Conservation (phyloP, 805 yeast genomes). For the Wickerhamiella cacticola region DNA sequence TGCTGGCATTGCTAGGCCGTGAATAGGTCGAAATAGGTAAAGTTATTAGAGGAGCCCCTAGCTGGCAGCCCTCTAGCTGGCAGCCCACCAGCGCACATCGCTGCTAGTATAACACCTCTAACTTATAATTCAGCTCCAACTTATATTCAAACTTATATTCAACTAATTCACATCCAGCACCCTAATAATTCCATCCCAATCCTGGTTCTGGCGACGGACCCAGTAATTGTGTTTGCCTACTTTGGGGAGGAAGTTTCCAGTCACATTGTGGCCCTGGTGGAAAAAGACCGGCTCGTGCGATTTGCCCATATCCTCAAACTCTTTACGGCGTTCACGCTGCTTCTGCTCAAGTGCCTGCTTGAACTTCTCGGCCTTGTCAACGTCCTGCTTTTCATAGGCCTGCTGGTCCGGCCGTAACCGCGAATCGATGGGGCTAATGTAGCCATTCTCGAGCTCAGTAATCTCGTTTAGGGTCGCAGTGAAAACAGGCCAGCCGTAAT, state of each 20-base stretch:
- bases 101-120: too few relatives aligned
- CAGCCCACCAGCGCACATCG: too few relatives aligned
- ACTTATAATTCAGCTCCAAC: too few relatives aligned
- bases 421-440: conserved; percentile 76
- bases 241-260: conserved; percentile 28
- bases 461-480: conserved; percentile 73
- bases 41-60: too few relatives aligned
- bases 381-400: conserved; percentile 44
- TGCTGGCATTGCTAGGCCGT: too few relatives aligned
- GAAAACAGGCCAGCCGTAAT: conserved; percentile 78
- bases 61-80: too few relatives aligned
- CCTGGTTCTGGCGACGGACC: conserved; percentile 44
- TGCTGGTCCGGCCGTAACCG: conserved; percentile 79
- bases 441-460: conserved; percentile 52
- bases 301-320: conserved; percentile 35
- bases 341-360: conserved; percentile 62
- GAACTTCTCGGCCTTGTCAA: conserved; percentile 57
- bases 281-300: conserved; percentile 54
- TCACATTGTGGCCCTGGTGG: conserved; percentile 32
- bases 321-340: conserved; percentile 67
- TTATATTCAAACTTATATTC: too few relatives aligned
- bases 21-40: too few relatives aligned
- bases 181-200: conserved; percentile 5
- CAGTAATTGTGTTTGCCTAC: conserved; percentile 55
- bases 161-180: too few relatives aligned